Base-by-base conservation (phyloP, 148 eudicot genomes). In the Vaccinium macrocarpon region DNA sequence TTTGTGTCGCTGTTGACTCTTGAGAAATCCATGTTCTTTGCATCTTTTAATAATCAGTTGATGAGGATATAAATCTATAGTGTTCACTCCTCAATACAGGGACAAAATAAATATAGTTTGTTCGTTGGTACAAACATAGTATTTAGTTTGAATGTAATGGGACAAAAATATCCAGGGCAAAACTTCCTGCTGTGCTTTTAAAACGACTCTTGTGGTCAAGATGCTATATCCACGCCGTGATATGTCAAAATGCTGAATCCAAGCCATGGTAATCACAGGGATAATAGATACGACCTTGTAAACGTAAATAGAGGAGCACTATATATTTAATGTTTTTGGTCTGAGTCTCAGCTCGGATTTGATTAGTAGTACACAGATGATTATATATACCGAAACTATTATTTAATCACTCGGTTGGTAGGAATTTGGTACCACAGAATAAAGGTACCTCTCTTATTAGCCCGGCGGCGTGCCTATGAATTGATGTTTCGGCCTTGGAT, bases 401-500 rank as follows among this genome's bases (percentile, higher is more conserved):
- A 21, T 6, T 8, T 46, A 8, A 19, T 76, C 25, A 8, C 73
- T 68, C 8, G 14, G 12, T 68, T 27, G 73, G 3, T 25, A 23
- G 27, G 4, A 68, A 68, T 8, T 68, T 6, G 73, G 35, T 68
- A 6, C 32, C 27, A 76, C 79, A 48, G 15, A 21, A 8, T 16
- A 19, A 48, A n/a, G 29, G 21, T 76, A 21, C 27, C 15, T 19
- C 9, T 46, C 50, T 21, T 75, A 11, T 76, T 50, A 42, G 52
- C 29, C 6, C 38, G 19, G 73, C 12, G 38, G 27, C 73, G 4
- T 68, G 73, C 72, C 72, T 66, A 3, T 23, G 10, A 8, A 50
- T 50, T 76, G 53, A 23, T 76, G 56, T 18, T 76, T 11, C 25
- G 57, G 57, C 80, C 38, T 76, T 76, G 55, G 80, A 51, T 35